Percentiles rank a stretch among this genome's conserved stretches.
phyloP scores from a whole-genome alignment of 2,329 filamentous ascomycete genomes.

The Talaromyces sp. region DNA sequence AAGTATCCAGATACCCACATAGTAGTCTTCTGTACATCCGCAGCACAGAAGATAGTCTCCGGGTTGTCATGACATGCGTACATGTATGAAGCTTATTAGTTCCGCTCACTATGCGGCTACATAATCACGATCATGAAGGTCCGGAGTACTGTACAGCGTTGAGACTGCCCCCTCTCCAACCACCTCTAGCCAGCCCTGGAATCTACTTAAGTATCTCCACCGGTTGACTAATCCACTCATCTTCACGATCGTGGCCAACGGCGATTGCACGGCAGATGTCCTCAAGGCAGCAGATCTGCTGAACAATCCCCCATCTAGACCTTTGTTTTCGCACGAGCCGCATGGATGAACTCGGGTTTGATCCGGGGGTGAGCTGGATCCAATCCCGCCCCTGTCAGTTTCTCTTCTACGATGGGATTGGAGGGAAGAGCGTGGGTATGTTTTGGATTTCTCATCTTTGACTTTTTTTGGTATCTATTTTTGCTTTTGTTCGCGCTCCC shows the following conservation, averaged over 20 bases:
- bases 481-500: neutral
- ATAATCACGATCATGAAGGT: no score
- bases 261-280: neutral
- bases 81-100: constrained; percentile 1
- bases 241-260: neutral
- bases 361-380: constrained; percentile 3
- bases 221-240: neutral
- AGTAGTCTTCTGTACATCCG: no score
- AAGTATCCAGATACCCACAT: no score
- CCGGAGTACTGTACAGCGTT: constrained; percentile 7
- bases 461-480: neutral
- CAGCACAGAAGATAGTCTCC: no score
- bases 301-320: neutral
- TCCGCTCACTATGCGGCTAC: constrained; percentile 3
- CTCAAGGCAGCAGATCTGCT: no score
- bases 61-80: constrained; percentile 1
- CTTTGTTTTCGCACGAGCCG: constrained; percentile 6
- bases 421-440: neutral
- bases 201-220: no score
- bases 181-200: no score
- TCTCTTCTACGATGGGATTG: neutral
- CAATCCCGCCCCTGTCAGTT: neutral
- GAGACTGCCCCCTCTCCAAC: no score
- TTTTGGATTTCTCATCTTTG: neutral
- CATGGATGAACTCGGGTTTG: constrained; percentile 7